Base-by-base conservation (phyloP, 1,139 yeast genomes). In the Hyphopichia burtonii region DNA sequence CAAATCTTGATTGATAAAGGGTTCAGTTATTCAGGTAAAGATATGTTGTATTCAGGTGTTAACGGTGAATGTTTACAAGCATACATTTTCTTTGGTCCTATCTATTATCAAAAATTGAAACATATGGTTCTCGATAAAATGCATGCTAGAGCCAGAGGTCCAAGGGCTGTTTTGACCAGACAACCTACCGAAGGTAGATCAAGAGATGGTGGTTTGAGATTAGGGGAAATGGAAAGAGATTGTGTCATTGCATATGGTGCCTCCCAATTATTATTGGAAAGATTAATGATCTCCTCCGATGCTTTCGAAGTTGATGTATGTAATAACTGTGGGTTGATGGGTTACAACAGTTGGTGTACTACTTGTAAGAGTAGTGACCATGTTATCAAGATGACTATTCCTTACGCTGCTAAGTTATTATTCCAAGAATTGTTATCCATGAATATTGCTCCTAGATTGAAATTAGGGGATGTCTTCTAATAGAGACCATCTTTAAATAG, bases 201-300 rank as follows among this genome's bases (percentile, higher is more conserved):
- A 19, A 82, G 99, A 72, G 99, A 93, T 69, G 99, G 99, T 81
- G 99, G 99, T 54, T 76, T 93, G 65, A 90, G 99, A 70, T 94
- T 93, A 80, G 99, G 99, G 62, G 99, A 93, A 72, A 93, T 93
- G 99, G 99, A 93, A 71, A 89, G 99, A 76, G 99, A 94, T 76
- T 93, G 99, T 86, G 93, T 94, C 96, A 93, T 93, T 76, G 99
- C 99, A 4, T 98, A 93, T 65, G 99, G 99, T 64, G 98, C 97
- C 2, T 97, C 99, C 1, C 95, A 97, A 8, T 93, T 93, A 74
- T 78, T 93, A 69, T 89, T 91, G 69, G 99, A 93, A 66, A 83
- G 99, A 66, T 78, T 93, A 56, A 94, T 93, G 99, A 71, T 93
- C 43, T 88, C 96, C 34, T 91, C 98, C 0, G 99, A 93, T 72